Base-by-base conservation (phyloP, 2,329 filamentous ascomycete species). In the Penicillium sp. region DNA sequence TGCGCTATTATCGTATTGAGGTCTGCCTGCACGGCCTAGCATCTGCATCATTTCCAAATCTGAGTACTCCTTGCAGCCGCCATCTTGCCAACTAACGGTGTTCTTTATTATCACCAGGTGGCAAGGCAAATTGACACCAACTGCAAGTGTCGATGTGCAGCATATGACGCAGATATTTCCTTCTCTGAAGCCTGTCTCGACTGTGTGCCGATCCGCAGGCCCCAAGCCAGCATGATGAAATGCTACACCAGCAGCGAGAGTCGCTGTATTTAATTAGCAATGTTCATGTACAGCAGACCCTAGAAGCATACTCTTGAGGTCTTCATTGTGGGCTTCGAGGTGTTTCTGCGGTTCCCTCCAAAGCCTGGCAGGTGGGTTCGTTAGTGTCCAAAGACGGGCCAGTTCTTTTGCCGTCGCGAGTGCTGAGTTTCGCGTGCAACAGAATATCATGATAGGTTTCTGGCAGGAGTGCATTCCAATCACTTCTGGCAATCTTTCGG, bases 41-140 rank as follows among this genome's bases (percentile, higher is more conserved):
- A 96, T 95, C 64, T 96, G 90, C 87, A 93, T 93, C 57, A 93
- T 82, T 61, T 95, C 90, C 5, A 95, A 77, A 67, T 94, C 90
- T 0, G 89, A 85, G 61, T 91, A 91, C 67, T 94, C 89, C 51
- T 85, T 82, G 35, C 83, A 79, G 7, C 79, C 73, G 30, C 73
- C 78, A 53, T 84, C 81, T 53, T 84, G 82, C 71, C 84, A 92
- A 0, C 80, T 78, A 3, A 85, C 80, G 0, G 90, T 95, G 19
- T 89, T 89, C 69, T 95, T 95, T 51, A 96, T 82, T 9, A 95
- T 84, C 4, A 92, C 90, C 3, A 92, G 83, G 67, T 94, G 88
- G 57, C 90, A 91, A 9, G 90, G 91, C 9, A 95, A 73, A 66
- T 96, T 96, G 29, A 96, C 83, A 0, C 90, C 90, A 11, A 94